Conservation (phyloP, 148 eudicot species). For the Vaccinium macrocarpon region DNA sequence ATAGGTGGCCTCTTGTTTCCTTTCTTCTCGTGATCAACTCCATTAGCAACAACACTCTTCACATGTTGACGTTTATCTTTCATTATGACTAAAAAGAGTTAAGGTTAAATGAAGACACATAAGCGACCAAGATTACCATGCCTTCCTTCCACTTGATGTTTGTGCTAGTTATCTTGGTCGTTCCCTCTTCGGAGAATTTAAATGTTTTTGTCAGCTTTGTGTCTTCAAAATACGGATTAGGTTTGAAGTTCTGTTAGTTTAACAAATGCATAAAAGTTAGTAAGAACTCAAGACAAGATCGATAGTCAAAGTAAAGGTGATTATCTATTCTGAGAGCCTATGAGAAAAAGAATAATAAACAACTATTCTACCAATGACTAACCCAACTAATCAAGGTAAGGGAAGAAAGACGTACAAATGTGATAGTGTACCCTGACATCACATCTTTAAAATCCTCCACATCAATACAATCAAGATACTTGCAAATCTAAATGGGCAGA, state of each 20-base stretch:
- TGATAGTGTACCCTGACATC: conserved; percentile 72
- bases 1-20: conserved; percentile 70
- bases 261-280: conserved; percentile 11
- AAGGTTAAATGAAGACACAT: conserved; percentile 16
- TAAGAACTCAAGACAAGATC: conserved; percentile 1
- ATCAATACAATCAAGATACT: conserved; percentile 68
- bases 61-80: conserved; percentile 10
- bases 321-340: not conserved
- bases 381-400: not conserved
- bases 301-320: not conserved
- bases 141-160: conserved; percentile 86
- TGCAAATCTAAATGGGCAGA: conserved; percentile 47
- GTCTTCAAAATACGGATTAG: conserved; percentile 84
- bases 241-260: conserved; percentile 60
- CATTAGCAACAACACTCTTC: conserved; percentile 56
- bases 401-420: conserved; percentile 57
- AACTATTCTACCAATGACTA: not conserved
- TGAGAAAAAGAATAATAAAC: not conserved
- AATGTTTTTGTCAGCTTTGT: conserved; percentile 67
- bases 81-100: not conserved
- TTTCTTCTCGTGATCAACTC: conserved; percentile 48
- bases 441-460: conserved; percentile 81
- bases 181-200: conserved; percentile 78
- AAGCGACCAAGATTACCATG: conserved; percentile 39
- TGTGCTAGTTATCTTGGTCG: conserved; percentile 69